Base-by-base conservation (phyloP, 1,284 basidiomycete species). In the Naganishia sp. region DNA sequence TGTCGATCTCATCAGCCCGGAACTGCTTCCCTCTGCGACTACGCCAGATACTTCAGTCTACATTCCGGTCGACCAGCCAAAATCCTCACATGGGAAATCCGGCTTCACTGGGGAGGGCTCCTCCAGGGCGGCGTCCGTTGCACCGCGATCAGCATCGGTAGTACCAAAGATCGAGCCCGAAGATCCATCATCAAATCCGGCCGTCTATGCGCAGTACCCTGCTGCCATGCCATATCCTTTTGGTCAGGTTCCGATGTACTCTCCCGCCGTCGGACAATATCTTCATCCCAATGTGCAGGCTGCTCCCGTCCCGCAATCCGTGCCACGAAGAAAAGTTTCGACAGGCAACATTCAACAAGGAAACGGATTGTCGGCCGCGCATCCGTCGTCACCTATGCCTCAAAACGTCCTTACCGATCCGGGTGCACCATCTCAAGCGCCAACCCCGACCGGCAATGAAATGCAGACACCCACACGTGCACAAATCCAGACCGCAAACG, bases 11-110 rank as follows among this genome's bases (percentile, higher is more conserved):
- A 28, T 62, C 47, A 69, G 65, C 41, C 65, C 68, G 25, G 68
- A 66, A 42, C 46, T 66, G n/a, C 35, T 66, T 17, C 67, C 67
- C 11, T 66, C 64, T 1, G 45, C 52, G 21, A 49, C 25, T 5
- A 50, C 35, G 15, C 41, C 58, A 17, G 67, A 68, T 35, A 56
- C 50, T 31, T 68, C 67, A 10, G 39, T 68, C 15, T 68, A 68
- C 54, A 53, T 68, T n/a, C 67, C 67, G 15, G 54, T 66, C 4
- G 35, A 51, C 13, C 32, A 51, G 15, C 58, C 47, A 5, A n/a
- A 28, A n/a, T 45, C 56, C 23, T 58, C 56, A 10, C 13, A 21
- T 3, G 6, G 56, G 2, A 35, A 25, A 21, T 28, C 32, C 11
- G n/a, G 17, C 18, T 23, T n/a, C 9, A 18, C 23, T 5, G 21